Base-by-base conservation (phyloP, 2,329 filamentous ascomycete genomes). In the Fusarium irregulare region DNA sequence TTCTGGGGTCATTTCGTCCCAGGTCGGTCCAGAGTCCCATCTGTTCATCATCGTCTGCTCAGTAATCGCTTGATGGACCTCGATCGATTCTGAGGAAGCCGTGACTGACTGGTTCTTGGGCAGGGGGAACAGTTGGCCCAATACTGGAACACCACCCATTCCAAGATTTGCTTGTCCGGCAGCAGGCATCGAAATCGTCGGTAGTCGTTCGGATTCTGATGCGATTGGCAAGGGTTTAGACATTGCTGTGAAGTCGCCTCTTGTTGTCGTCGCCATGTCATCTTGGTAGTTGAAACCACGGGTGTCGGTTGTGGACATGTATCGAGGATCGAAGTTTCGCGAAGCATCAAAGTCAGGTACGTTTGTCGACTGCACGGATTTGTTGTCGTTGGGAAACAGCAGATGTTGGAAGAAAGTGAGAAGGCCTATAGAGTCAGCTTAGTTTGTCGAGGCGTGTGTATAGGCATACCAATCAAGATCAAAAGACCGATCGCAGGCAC, bases 401-500 rank as follows among this genome's bases (percentile, higher is more conserved):
- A 55, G 63, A 37, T 66, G 64, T 25, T 75, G 74, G 64, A 82
- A 80, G n/a, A 79, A 74, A 21, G 80, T 80, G 51, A 86, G 76
- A 53, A 76, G 70, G 7, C 51, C 78, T 79, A 49, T 10, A 58
- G 41, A 53, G 49, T 68, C 16, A 67, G 68, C 30, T 40, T 47
- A 30, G 27, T 51, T 47, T 32, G 13, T 44, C 11, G 4, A 30
- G 7, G n/a, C 14, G 10, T n/a, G 28, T 20, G 14, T 44, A 27
- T 28, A 14, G 20, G 48, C 73, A 70, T 80, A 87, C 85, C 80
- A 65, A 88, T 80, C 40, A 87, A 68, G 16, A 87, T 74, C 28
- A 83, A 76, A 20, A 88, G 79, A 4, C 87, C 87, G 30, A 80
- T 76, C 6, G 85, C 83, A 32, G 87, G 86, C 25, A 88, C 74